A percentile compares a stretch with the other conserved stretches of the same genome.
These are phyloP conservation scores for Ogataea minuta DNA, from an alignment of 805 yeast species.

Conservation along the genomic window DNA sequence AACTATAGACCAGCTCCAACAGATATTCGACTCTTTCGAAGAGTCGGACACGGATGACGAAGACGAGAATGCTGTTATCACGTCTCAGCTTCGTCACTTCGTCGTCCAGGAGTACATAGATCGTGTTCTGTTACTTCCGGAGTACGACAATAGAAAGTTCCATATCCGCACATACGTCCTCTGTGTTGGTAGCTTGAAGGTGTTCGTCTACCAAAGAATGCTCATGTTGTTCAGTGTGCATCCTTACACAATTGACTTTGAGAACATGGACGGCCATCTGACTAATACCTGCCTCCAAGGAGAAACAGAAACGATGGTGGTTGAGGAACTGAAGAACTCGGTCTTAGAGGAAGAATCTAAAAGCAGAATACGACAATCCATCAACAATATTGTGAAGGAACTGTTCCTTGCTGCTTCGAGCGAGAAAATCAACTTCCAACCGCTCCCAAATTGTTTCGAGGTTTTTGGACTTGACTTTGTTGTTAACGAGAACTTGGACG, in stretches of 20 bases:
- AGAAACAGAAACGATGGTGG: slow-evolving; percentile 38
- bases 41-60: slow-evolving; percentile 65
- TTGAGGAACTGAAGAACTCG: slow-evolving; percentile 63
- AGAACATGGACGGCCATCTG: slow-evolving; percentile 69
- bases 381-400: slow-evolving; percentile 64
- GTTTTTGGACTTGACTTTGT: slow-evolving; percentile 87
- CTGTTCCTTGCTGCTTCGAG: slow-evolving; percentile 80
- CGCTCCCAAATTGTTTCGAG: slow-evolving; percentile 79
- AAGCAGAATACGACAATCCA: slow-evolving; percentile 46
- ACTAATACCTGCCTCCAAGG: slow-evolving; percentile 91
- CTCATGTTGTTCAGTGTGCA: slow-evolving; percentile 75
- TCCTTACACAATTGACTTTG: slow-evolving; percentile 39
- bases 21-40: slow-evolving; percentile 81
- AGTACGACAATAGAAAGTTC: slow-evolving; percentile 70
- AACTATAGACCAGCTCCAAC: slow-evolving; percentile 76
- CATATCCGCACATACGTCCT: slow-evolving; percentile 86
- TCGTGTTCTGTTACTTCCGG: slow-evolving; percentile 63
- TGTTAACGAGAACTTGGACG: slow-evolving; percentile 54
- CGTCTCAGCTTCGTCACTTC: slow-evolving; percentile 87
- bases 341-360: slow-evolving; percentile 36
- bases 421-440: slow-evolving; percentile 82
- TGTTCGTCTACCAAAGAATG: slow-evolving; percentile 77
- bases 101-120: slow-evolving; percentile 79
- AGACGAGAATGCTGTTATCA: slow-evolving; percentile 63
- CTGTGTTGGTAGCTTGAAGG: slow-evolving; percentile 69